These are phyloP conservation scores for Cercophora newfieldiana DNA, from an alignment of 495 filamentous ascomycete genomes.

Conservation along the genomic window DNA sequence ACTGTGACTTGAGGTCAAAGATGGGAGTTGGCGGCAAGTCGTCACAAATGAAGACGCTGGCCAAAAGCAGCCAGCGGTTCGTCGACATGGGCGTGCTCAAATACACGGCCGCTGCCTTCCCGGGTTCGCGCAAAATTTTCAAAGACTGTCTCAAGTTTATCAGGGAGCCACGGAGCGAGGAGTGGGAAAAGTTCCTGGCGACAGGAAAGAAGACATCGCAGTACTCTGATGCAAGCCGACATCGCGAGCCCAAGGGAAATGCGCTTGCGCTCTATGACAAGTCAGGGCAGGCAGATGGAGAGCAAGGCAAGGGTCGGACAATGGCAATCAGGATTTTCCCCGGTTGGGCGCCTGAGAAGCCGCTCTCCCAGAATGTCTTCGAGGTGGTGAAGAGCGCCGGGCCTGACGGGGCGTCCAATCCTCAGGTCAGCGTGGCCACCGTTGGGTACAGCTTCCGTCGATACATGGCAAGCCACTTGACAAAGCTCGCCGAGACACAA, in stretches of 20 bases:
- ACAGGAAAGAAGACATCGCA: conserved; percentile 40
- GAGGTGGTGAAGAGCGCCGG: conserved; percentile 47
- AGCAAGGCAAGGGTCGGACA: conserved; percentile 15
- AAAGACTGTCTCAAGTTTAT: conserved; percentile 71
- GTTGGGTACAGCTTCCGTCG: conserved; percentile 45
- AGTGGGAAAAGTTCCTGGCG: conserved; percentile 57
- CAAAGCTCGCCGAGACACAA: conserved; percentile 40
- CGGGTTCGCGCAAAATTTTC: conserved; percentile 45
- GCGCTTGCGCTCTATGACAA: conserved; percentile 32
- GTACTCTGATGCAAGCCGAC: conserved; percentile 33
- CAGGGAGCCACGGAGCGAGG: conserved; percentile 67
- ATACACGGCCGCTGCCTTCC: conserved; percentile 62
- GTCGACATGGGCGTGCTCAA: conserved; percentile 68
- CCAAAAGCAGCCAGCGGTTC: conserved; percentile 67
- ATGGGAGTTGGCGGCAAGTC: conserved; percentile 57
- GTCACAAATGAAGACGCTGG: conserved; percentile 67
- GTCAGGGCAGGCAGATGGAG: conserved; percentile 9
- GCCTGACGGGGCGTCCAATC: conserved; percentile 43
- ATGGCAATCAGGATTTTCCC: conserved; percentile 33
- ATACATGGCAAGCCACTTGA: conserved; percentile 44
- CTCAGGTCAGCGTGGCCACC: conserved; percentile 42
- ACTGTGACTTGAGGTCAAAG: conserved; percentile 62
- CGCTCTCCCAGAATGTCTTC: conserved; percentile 43
- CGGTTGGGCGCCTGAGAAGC: conserved; percentile 47
- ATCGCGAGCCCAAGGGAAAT: conserved; percentile 34